Evolutionary conservation across 306 rosid genomes (phyloP), one percentile per base, ranked within the genome.

Genomic region (Mimosa pudica): DNA sequence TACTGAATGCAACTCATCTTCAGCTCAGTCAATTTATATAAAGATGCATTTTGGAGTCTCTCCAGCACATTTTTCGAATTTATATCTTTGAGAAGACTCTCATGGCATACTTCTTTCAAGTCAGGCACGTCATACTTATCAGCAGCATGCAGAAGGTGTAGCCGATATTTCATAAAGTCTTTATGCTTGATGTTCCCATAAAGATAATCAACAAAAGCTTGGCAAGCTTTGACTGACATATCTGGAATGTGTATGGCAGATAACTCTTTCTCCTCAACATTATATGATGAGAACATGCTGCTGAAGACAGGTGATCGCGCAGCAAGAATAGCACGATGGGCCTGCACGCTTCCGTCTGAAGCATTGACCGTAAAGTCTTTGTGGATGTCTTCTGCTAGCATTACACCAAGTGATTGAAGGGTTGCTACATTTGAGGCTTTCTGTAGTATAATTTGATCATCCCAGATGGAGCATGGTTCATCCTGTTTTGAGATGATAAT

Each of bases 31-130:
- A 94, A 76, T 49, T 79, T 85, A 82, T 90, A 92, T 0, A 89
- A 73, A 47, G 81, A 82, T 66, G 98, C 98, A 78, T 78, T 85
- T 76, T 90, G 98, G 62, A 92, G 94, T 75, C 94, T 88, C 38
- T 92, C 92, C 2, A 92, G 92, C 1, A 89, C 97, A 79, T 92
- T 92, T 6, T 73, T 88, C 42, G 85, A 32, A 77, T 93, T 91
- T 67, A 93, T 91, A 73, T 90, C 98, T 62, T 91, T 90, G 30
- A 91, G 61, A 42, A 93, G 92, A 77, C 98, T 94, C 74, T 89
- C 90, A 54, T 85, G 92, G 83, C 97, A 92, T 14, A 86, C 89
- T 52, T 88, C 91, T 87, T 86, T 91, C 30, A 24, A 24, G 30
- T 24, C 30, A 24, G 30, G 30, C 1, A 24, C 30, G 30, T 24